phyloP scores from a whole-genome alignment of 257 asterid species.

The Voacanga thouarsii region DNA sequence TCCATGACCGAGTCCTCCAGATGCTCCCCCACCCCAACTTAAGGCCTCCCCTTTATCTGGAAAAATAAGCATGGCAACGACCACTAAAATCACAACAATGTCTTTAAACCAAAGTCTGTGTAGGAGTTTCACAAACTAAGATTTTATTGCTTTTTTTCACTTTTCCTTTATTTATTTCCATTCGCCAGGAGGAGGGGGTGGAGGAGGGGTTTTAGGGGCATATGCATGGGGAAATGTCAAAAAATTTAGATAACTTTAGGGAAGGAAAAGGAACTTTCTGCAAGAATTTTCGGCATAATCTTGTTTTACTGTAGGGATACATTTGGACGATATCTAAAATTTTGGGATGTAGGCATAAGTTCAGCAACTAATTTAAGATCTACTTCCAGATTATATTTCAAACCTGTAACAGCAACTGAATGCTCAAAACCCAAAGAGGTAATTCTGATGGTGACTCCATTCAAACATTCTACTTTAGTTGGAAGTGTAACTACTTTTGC shows the following conservation, averaged over 20 bases:
- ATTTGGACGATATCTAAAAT: neutral
- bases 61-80: constrained; percentile 7
- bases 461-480: constrained; percentile 67
- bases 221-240: neutral
- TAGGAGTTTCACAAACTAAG: neutral
- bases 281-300: neutral
- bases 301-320: neutral
- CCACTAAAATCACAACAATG: constrained; percentile 10
- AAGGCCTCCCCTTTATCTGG: constrained; percentile 85
- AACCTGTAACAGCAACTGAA: constrained; percentile 95
- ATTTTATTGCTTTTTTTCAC: neutral
- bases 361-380: neutral
- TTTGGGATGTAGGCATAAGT: neutral
- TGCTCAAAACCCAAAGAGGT: constrained; percentile 85
- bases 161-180: neutral
- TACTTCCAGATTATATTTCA: constrained; percentile 17
- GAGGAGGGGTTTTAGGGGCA: neutral
- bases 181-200: neutral
- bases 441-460: constrained; percentile 52
- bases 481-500: constrained; percentile 56
- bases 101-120: neutral
- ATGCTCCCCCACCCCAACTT: constrained; percentile 98
- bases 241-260: too few species aligned
- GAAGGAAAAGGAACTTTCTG: neutral
- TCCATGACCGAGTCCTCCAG: constrained; percentile 98